Base-by-base conservation (phyloP, 2,329 filamentous ascomycete species). In the Proliferodiscus dingleyae region DNA sequence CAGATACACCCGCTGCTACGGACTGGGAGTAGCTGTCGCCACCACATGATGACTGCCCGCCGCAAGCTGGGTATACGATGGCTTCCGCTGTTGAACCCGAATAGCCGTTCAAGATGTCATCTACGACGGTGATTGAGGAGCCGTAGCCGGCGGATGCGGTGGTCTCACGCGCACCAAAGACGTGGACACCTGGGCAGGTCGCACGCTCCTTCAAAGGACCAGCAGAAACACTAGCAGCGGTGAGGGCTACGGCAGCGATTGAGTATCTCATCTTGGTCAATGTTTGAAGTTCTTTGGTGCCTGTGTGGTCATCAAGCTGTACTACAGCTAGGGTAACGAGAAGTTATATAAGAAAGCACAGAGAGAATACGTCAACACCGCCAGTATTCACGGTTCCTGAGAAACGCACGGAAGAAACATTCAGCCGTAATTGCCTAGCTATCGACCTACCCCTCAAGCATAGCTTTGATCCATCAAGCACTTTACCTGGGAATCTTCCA, bases 21-120 rank as follows among this genome's bases (percentile, higher is more conserved):
- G 80, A 84, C 53, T 71, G 72, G 2, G 72, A 77, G 53, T 85
- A 86, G 57, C 71, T 73, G 22, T 74, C 64, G n/a, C 74, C 70
- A 11, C 79, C 79, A 54, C 81, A 84, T 0, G 67, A 69, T 1
- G 69, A 57, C 54, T 79, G 73, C 4, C 81, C 81, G 46, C 81
- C 81, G 33, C 79, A 83, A 2, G 82, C 82, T 29, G 83, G 77
- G 55, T 81, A 80, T 32, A 48, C 59, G 50, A 81, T 78, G 15
- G 77, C 72, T 50, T 79, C 76, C 1, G 75, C 65, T 0, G 74
- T 78, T 1, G 75, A 63, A 1, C 74, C 76, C 0, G 73, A 55
- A 51, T 76, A 72, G 3, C 72, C 68, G 24, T 59, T 61, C 2
- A 70, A 61, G 32, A 80, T 68, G 45, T 69, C 62, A 51, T 78